phyloP scores from a whole-genome alignment of 2,329 filamentous ascomycete genomes.

The Cercospora citrullina region DNA sequence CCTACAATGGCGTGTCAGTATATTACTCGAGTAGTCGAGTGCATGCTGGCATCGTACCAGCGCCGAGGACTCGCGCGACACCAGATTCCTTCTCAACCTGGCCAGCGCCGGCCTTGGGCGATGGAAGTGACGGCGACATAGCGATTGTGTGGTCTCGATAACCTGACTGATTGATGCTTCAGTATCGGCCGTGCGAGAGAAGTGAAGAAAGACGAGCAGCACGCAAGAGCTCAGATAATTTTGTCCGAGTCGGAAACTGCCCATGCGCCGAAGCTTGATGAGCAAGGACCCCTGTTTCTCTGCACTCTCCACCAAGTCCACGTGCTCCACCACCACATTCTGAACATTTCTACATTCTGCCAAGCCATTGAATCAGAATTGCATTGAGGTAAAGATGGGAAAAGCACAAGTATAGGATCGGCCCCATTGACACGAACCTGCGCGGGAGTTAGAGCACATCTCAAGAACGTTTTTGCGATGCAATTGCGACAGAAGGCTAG shows the following conservation, averaged over 20 bases:
- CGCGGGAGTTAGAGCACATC: background rate
- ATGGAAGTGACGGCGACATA: constrained; percentile 34
- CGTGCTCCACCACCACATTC: background rate
- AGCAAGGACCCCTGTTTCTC: background rate
- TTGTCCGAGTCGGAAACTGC: background rate
- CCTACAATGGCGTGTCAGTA: constrained; percentile 53
- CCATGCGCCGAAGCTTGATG: background rate
- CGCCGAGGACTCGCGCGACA: constrained; percentile 82
- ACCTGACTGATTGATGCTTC: background rate
- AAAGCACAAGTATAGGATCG: background rate
- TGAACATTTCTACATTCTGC: background rate
- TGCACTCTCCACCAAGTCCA: background rate
- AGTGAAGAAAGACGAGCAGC: background rate
- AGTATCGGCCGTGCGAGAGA: background rate
- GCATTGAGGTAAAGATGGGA: background rate
- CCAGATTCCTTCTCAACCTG: constrained; percentile 82
- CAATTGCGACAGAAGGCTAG: background rate
- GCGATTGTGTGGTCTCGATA: background rate
- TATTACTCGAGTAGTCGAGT: background rate
- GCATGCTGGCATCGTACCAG: constrained; percentile 60
- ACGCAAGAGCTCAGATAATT: background rate
- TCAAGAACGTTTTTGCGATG: background rate
- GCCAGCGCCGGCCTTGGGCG: constrained; percentile 28
- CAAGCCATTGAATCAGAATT: background rate
- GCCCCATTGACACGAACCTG: background rate